phyloP scores from a whole-genome alignment of 805 yeast genomes.

The Candida ficus region DNA sequence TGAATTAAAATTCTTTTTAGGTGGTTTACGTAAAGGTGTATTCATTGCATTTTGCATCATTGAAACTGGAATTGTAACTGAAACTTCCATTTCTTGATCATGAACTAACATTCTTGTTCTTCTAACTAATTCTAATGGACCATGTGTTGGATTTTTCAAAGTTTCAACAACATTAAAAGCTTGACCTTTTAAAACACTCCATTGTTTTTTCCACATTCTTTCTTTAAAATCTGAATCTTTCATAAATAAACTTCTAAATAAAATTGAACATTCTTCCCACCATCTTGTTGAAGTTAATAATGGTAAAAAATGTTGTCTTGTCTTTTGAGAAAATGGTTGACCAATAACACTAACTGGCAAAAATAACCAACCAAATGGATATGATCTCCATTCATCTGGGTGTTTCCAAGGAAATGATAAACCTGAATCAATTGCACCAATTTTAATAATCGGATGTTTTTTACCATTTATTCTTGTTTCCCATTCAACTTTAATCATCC shows the following conservation, averaged over 20 bases:
- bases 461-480: conserved; percentile 13
- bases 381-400: conserved; percentile 77
- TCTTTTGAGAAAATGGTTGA: conserved; percentile 54
- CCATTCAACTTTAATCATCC: conserved; percentile 68
- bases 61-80: conserved; percentile 35
- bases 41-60: conserved; percentile 39
- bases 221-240: conserved; percentile 59
- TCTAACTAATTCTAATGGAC: conserved; percentile 63
- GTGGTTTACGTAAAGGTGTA: conserved; percentile 26
- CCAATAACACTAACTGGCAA: conserved; percentile 60
- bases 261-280: conserved; percentile 60
- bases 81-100: conserved; percentile 60
- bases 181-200: conserved; percentile 72
- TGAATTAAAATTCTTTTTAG: background rate
- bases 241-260: conserved; percentile 43
- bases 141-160: conserved; percentile 48
- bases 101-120: conserved; percentile 50
- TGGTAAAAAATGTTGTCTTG: conserved; percentile 53
- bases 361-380: conserved; percentile 75
- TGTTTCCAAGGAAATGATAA: conserved; percentile 77
- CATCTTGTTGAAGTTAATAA: conserved; percentile 54
- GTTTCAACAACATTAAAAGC: conserved; percentile 72
- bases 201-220: conserved; percentile 61
- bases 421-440: conserved; percentile 77
- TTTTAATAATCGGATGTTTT: conserved; percentile 36